A percentile compares a stretch with the other conserved stretches of the same genome.
Conservation (phyloP, 768 basidiomycete species). For the Boletus rubescentipes region DNA sequence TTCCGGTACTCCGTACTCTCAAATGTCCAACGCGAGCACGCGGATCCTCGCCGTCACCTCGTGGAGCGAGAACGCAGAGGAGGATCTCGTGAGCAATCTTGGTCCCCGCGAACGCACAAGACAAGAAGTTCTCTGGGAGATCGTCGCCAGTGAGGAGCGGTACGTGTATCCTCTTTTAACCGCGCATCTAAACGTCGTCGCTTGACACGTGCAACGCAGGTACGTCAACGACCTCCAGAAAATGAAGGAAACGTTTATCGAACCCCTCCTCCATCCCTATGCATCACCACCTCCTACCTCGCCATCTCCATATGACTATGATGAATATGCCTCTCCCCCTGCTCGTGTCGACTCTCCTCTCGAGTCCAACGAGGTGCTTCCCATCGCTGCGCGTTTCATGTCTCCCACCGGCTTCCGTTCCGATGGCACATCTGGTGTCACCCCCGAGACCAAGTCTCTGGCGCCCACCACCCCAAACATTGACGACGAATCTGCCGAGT, state of each 20-base stretch:
- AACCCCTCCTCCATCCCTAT: slow-evolving; percentile 85
- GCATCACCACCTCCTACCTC: slow-evolving; percentile 41
- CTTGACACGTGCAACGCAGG: slow-evolving; percentile 44
- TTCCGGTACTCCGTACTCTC: slow-evolving; percentile 79
- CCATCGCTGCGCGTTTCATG: slow-evolving; percentile 92
- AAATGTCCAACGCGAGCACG: slow-evolving; percentile 69
- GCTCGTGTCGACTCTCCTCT: slow-evolving; percentile 58
- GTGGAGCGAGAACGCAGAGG: slow-evolving; percentile 95
- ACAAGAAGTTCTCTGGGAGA: slow-evolving; percentile 96
- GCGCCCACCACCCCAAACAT: slow-evolving; percentile 54
- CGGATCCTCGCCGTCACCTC: slow-evolving; percentile 75
- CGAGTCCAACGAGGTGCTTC: slow-evolving; percentile 72
- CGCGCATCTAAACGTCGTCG: slow-evolving; percentile 12
- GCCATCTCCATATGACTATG: slow-evolving; percentile 61
- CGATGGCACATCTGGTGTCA: slow-evolving; percentile 43
- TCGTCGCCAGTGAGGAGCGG: slow-evolving; percentile 95
- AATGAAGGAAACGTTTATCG: slow-evolving; percentile 93
- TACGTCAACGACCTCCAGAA: slow-evolving; percentile 88
- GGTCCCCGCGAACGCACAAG: slow-evolving; percentile 93
- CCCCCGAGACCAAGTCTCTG: slow-evolving; percentile 50
- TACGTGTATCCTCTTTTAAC: slow-evolving; percentile 33
- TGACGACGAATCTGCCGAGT: slow-evolving; percentile 72
- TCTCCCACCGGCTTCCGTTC: slow-evolving; percentile 54
- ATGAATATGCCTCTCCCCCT: slow-evolving; percentile 47
- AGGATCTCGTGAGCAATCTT: slow-evolving; percentile 89